Conservation (phyloP, 306 rosid species). For the Prunus campanulata region DNA sequence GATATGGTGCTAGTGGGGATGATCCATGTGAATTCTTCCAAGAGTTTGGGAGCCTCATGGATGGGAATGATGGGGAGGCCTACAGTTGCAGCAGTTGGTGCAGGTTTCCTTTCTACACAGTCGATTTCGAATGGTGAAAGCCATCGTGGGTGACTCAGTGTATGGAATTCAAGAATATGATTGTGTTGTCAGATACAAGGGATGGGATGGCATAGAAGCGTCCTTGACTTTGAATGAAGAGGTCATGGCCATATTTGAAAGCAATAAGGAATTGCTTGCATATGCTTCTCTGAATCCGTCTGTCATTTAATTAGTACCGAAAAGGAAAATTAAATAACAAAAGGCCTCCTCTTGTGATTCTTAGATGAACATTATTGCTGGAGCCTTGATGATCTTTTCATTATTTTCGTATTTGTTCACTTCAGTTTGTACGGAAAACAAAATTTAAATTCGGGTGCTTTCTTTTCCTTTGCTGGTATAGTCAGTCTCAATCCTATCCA, state of each 20-base stretch:
- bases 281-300: slow-evolving; percentile 21
- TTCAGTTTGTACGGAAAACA: no score
- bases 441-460: no score
- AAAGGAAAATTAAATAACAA: no score
- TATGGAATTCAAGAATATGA: background rate
- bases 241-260: slow-evolving; percentile 17
- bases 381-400: no score
- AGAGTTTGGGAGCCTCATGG: background rate
- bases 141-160: slow-evolving; percentile 23
- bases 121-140: slow-evolving; percentile 33
- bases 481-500: no score
- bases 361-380: no score
- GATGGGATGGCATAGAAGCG: slow-evolving; percentile 27
- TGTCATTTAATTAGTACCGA: background rate
- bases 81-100: slow-evolving; percentile 23
- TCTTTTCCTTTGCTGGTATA: no score
- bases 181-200: slow-evolving; percentile 18
- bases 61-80: background rate
- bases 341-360: background rate
- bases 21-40: background rate
- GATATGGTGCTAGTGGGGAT: background rate
- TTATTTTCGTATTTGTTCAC: no score
- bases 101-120: slow-evolving; percentile 23
- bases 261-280: slow-evolving; percentile 9
- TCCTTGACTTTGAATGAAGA: background rate